A percentile compares a stretch with the other conserved stretches of the same genome.
Evolutionary conservation across 441 rosid species (phyloP).

Genomic region (Arabidopsis hybrid): DNA sequence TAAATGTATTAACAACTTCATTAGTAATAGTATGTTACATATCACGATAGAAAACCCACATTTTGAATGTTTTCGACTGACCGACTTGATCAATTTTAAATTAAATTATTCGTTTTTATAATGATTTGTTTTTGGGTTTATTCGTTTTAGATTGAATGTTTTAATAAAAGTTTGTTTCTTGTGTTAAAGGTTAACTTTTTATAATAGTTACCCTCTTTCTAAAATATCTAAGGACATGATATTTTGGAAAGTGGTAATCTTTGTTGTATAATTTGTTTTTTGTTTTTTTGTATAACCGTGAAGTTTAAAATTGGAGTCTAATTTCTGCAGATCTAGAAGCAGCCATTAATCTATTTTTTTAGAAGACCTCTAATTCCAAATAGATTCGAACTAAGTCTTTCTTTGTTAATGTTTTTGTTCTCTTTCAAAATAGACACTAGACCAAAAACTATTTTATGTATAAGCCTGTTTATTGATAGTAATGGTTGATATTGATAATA

Average conservation of each 20-base stretch:
- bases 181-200: slow-evolving; percentile 14
- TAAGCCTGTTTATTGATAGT: slow-evolving; percentile 2
- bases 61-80: slow-evolving; percentile 15
- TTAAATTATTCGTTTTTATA: background rate
- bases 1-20: slow-evolving; percentile 7
- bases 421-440: too few species aligned
- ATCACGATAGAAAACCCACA: slow-evolving; percentile 10
- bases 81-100: slow-evolving; percentile 19
- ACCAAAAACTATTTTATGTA: too few species aligned
- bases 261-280: background rate
- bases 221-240: slow-evolving; percentile 5
- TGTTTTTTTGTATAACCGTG: too few species aligned
- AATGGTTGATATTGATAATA: background rate
- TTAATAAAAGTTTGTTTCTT: background rate
- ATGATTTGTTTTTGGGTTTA: background rate
- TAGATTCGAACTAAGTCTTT: too few species aligned
- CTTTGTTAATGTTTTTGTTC: too few species aligned
- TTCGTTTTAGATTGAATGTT: background rate
- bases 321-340: too few species aligned
- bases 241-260: slow-evolving; percentile 25
- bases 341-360: too few species aligned
- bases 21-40: background rate
- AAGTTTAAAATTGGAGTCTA: too few species aligned
- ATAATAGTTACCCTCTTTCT: background rate
- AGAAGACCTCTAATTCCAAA: too few species aligned